Evolutionary conservation across 768 basidiomycete genomes (phyloP), one percentile per base, ranked within the genome.

Genomic region (Trametes villosa): DNA sequence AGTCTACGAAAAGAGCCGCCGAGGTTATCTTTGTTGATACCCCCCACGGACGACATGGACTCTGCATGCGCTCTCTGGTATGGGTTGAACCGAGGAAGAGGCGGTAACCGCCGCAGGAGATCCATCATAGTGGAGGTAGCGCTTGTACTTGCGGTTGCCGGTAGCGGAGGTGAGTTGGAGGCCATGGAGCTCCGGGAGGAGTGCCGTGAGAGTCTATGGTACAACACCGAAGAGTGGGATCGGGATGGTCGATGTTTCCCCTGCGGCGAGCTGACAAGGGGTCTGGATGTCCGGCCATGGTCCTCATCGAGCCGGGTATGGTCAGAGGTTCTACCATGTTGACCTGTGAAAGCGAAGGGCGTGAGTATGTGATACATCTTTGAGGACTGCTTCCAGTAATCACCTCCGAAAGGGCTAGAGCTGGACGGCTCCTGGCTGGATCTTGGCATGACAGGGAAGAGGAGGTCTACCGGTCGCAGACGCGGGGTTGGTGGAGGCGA

Each of bases 51-150:
- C 8, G 73, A 70, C 33, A 72, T 56, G 4, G 73, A 72, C 53
- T 74, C 72, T 13, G 73, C 70, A 4, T 72, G 64, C 30, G 64
- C 50, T 38, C 72, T 41, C 38, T 58, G 56, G 59, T 66, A 72
- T 0, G 73, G 73, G 53, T 71, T 66, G 61, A 66, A 74, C 1
- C 67, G 68, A 15, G 68, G 59, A 9, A 74, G 61, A 0, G 73
- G 71, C 1, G 70, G 65, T 5, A 72, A 56, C 12, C 42, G 57
- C 26, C 22, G 44, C 24, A 53, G 18, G 34, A 55, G 9, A 3
- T 46, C 44, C 38, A 57, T 38, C 15, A 58, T 31, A 31, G 24
- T 24, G 3, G 44, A 13, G 4, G 44, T n/a, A 36, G 50, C 33
- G 20, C 26, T 59, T 15, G 27, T 17, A n/a, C 3, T 38, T 9